Conservation (phyloP, 208 protist genomes). For the Novymonas esmeraldas region DNA sequence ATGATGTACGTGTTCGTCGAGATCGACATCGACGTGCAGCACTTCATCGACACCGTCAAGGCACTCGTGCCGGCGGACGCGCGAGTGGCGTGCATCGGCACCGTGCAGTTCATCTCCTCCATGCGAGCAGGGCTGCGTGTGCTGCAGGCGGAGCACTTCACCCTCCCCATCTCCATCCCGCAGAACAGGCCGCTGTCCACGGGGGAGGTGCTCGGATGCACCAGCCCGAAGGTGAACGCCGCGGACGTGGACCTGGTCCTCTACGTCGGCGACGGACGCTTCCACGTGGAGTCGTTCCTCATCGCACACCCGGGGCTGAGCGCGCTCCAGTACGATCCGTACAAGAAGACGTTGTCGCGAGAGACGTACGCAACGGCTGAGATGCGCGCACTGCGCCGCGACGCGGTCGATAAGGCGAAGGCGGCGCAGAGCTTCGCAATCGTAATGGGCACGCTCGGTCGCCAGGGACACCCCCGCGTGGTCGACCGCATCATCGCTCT, state of each 20-base stretch:
- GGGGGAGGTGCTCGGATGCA: slow-evolving; percentile 99
- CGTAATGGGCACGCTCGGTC: slow-evolving; percentile 97
- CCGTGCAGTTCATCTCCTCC: slow-evolving; percentile 97
- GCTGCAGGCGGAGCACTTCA: slow-evolving; percentile 84
- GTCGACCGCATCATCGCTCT: slow-evolving; percentile 91
- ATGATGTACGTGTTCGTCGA: slow-evolving; percentile 99
- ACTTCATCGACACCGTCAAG: slow-evolving; percentile 96
- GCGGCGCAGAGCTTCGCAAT: slow-evolving; percentile 93
- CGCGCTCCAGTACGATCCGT: slow-evolving; percentile 97
- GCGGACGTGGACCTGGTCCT: slow-evolving; percentile 74
- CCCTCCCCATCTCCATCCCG: slow-evolving; percentile 87
- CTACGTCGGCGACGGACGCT: slow-evolving; percentile 98
- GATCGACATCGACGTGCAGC: slow-evolving; percentile 97
- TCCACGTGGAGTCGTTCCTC: slow-evolving; percentile 99
- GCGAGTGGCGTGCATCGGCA: slow-evolving; percentile 93
- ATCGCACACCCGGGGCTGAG: slow-evolving; percentile 95
- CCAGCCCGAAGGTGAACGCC: slow-evolving; percentile 93
- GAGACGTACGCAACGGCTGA: slow-evolving; percentile 95
- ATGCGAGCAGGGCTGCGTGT: slow-evolving; percentile 86
- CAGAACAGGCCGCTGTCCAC: slow-evolving; percentile 96
- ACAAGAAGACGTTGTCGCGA: slow-evolving; percentile 93
- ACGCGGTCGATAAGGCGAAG: slow-evolving; percentile 74
- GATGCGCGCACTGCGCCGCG: slow-evolving; percentile 91
- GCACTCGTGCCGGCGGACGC: slow-evolving; percentile 82
- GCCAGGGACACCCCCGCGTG: slow-evolving; percentile 96